Evolutionary conservation across 257 asterid genomes (phyloP).

Genomic region (Solanum dulcamara): DNA sequence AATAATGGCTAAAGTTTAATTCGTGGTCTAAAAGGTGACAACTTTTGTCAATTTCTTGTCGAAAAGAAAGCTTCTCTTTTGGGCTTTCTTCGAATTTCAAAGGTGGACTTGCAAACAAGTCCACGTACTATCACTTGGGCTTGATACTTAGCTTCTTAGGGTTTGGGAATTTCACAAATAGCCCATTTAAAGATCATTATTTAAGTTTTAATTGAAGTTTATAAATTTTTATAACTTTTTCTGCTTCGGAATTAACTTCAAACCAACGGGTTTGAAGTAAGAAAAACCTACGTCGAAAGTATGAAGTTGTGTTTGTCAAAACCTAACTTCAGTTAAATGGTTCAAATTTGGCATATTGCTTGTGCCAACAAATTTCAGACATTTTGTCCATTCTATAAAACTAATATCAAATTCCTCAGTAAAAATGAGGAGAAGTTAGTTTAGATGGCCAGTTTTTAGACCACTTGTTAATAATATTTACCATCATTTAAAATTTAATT

Average conservation of each 20-base stretch:
- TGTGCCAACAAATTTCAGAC: not conserved
- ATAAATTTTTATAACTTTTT: not conserved
- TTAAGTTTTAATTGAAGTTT: not conserved
- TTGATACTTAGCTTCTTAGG: not conserved
- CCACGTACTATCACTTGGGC: not conserved
- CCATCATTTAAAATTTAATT: not conserved
- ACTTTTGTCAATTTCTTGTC: not conserved
- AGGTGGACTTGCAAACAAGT: not conserved
- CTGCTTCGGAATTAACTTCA: not conserved
- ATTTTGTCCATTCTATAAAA: not conserved
- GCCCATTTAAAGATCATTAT: not conserved
- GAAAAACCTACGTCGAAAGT: too few species aligned
- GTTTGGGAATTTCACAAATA: not conserved
- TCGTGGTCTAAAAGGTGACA: not conserved
- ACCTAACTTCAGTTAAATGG: not conserved
- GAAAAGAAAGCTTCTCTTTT: not conserved
- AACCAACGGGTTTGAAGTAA: too few species aligned
- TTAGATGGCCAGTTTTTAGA: not conserved
- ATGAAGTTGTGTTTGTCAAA: not conserved
- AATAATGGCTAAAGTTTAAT: not conserved
- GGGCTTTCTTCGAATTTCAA: not conserved
- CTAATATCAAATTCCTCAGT: not conserved
- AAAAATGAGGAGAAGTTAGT: not conserved
- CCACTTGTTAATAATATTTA: not conserved
- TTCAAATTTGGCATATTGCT: not conserved